phyloP scores from a whole-genome alignment of 192 early-diverging fungal genomes.

The Linderina pennispora region DNA sequence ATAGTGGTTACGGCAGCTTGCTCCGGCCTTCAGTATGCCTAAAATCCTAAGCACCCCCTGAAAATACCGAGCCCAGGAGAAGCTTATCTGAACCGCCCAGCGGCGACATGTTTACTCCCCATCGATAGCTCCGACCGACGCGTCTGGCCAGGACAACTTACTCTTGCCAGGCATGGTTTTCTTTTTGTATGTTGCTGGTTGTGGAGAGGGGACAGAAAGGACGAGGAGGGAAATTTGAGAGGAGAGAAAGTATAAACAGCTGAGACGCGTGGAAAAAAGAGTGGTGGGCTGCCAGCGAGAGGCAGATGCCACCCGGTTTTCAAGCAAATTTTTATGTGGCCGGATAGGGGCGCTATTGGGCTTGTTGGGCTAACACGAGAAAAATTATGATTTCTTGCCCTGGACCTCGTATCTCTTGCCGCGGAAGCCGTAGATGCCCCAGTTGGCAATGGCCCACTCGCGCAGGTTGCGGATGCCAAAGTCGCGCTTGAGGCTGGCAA shows the following conservation, averaged over 20 bases:
- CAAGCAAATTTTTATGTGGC: too few species aligned
- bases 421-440: constrained; percentile 75
- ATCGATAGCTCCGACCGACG: too few species aligned
- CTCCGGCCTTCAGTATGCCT: too few species aligned
- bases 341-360: too few species aligned
- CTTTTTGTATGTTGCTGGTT: neutral
- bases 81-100: too few species aligned
- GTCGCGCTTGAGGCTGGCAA: constrained; percentile 66
- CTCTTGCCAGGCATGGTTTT: neutral
- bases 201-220: neutral
- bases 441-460: constrained; percentile 67
- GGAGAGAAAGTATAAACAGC: neutral
- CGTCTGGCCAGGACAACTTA: too few species aligned
- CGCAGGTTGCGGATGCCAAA: constrained; percentile 65
- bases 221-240: neutral
- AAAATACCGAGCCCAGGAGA: too few species aligned
- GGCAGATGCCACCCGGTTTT: too few species aligned
- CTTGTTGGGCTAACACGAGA: neutral
- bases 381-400: neutral
- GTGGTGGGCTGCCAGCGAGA: neutral
- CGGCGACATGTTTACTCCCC: too few species aligned
- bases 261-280: neutral
- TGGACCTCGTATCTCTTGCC: constrained; percentile 76
- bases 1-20: too few species aligned
- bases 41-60: too few species aligned